Conservation (phyloP, 2,329 filamentous ascomycete genomes). For the Neopestalotiopsis clavispora region DNA sequence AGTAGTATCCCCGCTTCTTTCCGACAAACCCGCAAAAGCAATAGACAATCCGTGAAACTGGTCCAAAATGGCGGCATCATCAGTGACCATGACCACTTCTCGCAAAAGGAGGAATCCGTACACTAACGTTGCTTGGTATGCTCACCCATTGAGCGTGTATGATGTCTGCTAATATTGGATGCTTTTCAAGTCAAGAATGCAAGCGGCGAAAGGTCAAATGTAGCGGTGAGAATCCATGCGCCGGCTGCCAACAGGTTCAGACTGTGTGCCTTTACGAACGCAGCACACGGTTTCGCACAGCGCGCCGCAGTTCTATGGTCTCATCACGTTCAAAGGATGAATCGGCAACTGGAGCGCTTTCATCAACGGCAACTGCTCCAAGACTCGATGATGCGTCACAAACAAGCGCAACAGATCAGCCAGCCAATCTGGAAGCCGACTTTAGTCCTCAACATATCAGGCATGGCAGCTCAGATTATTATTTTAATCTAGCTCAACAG, state of each 20-base stretch:
- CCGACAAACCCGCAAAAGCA: background rate
- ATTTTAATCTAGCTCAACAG: slow-evolving; percentile 11
- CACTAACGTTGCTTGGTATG: slow-evolving; percentile 14
- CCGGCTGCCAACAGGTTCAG: background rate
- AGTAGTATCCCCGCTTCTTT: background rate
- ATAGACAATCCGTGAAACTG: background rate
- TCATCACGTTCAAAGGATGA: background rate
- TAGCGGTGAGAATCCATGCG: slow-evolving; percentile 12
- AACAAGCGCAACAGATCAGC: background rate
- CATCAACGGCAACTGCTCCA: background rate
- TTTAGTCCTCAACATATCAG: slow-evolving; percentile 2
- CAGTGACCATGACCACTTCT: background rate
- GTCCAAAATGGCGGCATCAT: background rate
- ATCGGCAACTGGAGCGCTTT: background rate
- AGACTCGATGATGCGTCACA: background rate
- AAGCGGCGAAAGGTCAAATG: slow-evolving; percentile 17
- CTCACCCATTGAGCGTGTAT: background rate
- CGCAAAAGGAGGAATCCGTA: slow-evolving; percentile 14
- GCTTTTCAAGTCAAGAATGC: slow-evolving; percentile 11
- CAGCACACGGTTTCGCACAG: slow-evolving; percentile 9
- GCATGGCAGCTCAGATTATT: slow-evolving; percentile 13
- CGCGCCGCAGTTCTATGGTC: background rate
- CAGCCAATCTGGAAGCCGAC: background rate
- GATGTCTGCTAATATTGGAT: background rate
- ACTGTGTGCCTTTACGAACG: slow-evolving; percentile 9